Evolutionary conservation across 495 filamentous ascomycete genomes (phyloP).

Genomic region (Podospora pseudocomata): DNA sequence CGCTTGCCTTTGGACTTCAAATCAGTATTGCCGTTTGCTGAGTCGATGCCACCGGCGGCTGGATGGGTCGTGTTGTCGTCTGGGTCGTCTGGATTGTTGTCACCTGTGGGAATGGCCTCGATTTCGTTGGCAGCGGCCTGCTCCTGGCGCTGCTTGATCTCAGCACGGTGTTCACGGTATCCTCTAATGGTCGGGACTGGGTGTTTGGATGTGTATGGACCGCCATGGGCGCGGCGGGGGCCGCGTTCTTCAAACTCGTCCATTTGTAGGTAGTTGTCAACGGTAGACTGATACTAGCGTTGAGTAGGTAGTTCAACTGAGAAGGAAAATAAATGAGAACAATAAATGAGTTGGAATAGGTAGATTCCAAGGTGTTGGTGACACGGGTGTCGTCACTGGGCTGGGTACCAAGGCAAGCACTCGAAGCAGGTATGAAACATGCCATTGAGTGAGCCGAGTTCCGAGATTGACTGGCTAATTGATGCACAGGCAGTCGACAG

Average conservation of each 20-base stretch:
- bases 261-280: constrained; percentile 9
- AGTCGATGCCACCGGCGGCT: not conserved
- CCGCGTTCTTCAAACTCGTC: constrained; percentile 49
- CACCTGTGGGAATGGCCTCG: constrained; percentile 35
- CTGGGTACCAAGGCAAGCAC: not conserved
- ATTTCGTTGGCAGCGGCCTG: constrained; percentile 20
- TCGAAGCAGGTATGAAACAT: not conserved
- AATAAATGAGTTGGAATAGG: too few relatives aligned
- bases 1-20: constrained; percentile 37
- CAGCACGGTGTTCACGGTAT: constrained; percentile 55
- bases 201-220: constrained; percentile 54
- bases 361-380: not conserved
- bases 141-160: constrained; percentile 43
- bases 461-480: not conserved
- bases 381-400: not conserved
- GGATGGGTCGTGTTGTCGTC: not conserved
- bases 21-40: constrained; percentile 6
- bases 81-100: not conserved
- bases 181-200: constrained; percentile 60
- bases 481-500: not conserved
- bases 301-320: not conserved
- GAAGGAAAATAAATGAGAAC: not conserved
- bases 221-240: constrained; percentile 43
- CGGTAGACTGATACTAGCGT: not conserved
- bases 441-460: not conserved